Conservation (phyloP, 768 basidiomycete genomes). For the Termitomyces sp. region DNA sequence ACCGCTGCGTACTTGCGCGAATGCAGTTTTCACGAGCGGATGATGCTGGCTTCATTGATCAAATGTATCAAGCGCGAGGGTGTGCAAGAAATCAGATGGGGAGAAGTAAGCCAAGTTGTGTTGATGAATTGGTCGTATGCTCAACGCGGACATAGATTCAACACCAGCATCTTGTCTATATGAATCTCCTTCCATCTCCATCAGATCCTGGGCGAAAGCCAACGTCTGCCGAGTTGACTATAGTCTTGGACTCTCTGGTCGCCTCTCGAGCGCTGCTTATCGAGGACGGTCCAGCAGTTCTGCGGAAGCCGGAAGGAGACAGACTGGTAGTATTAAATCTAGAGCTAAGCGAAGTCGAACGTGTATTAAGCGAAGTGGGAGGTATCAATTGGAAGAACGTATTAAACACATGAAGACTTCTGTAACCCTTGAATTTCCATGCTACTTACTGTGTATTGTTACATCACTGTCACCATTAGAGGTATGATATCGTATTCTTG, state of each 20-base stretch:
- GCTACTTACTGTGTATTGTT: background rate
- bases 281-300: slow-evolving; percentile 52
- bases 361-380: slow-evolving; percentile 79
- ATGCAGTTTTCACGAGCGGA: slow-evolving; percentile 81
- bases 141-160: slow-evolving; percentile 36
- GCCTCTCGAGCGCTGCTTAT: slow-evolving; percentile 73
- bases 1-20: slow-evolving; percentile 78
- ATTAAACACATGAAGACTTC: slow-evolving; percentile 18
- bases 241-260: slow-evolving; percentile 71
- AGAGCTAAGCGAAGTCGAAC: slow-evolving; percentile 79
- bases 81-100: slow-evolving; percentile 84
- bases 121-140: background rate
- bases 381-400: slow-evolving; percentile 61
- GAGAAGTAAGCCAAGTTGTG: slow-evolving; percentile 45
- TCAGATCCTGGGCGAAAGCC: slow-evolving; percentile 57
- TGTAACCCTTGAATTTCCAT: background rate
- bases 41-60: slow-evolving; percentile 80
- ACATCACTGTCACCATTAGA: background rate
- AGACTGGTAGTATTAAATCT: slow-evolving; percentile 75
- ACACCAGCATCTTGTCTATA: slow-evolving; percentile 70
- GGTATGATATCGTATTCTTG: too few relatives aligned
- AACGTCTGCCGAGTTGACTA: slow-evolving; percentile 51
- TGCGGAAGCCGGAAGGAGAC: slow-evolving; percentile 57
- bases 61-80: slow-evolving; percentile 81
- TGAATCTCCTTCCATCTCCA: slow-evolving; percentile 52